Evolutionary conservation across 2,329 filamentous ascomycete genomes (phyloP).

Genomic region (Coleophoma eucalyptorum): DNA sequence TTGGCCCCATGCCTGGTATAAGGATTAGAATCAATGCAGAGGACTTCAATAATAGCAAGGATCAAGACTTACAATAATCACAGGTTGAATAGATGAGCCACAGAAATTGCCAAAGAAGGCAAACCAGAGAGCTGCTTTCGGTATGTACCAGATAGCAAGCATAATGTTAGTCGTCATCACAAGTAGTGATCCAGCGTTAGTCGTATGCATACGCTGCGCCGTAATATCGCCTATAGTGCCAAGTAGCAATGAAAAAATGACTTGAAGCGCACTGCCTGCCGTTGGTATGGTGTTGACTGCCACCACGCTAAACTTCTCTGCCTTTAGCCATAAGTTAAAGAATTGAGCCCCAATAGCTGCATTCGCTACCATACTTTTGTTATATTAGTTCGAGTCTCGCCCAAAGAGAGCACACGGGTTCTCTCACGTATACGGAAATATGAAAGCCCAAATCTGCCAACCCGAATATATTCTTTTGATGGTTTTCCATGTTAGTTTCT

Average conservation of each 20-base stretch:
- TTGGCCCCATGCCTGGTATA: conserved; percentile 3
- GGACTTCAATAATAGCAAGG: neutral
- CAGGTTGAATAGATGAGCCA: neutral
- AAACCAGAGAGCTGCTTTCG: conserved; percentile 2
- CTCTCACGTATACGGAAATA: conserved; percentile 6
- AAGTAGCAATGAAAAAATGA: neutral
- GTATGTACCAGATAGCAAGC: conserved; percentile 3
- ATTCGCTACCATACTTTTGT: no score
- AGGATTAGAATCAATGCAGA: neutral
- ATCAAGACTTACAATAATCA: conserved; percentile 5
- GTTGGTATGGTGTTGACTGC: conserved; percentile 4
- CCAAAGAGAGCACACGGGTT: no score
- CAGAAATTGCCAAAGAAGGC: neutral
- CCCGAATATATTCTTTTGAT: conserved; percentile 18
- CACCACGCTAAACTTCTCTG: conserved; percentile 2
- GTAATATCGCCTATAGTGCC: conserved; percentile 3
- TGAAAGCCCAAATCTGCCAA: conserved; percentile 25
- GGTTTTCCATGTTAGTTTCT: neutral
- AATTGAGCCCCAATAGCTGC: neutral
- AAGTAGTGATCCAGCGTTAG: neutral
- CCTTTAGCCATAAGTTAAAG: conserved; percentile 8
- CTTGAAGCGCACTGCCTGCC: conserved; percentile 1
- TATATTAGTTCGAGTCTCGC: no score
- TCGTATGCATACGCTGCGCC: neutral
- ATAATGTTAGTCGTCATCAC: conserved; percentile 1